A percentile compares a stretch with the other conserved stretches of the same genome.
phyloP scores from a whole-genome alignment of 768 basidiomycete species.

The Mycena pura region DNA sequence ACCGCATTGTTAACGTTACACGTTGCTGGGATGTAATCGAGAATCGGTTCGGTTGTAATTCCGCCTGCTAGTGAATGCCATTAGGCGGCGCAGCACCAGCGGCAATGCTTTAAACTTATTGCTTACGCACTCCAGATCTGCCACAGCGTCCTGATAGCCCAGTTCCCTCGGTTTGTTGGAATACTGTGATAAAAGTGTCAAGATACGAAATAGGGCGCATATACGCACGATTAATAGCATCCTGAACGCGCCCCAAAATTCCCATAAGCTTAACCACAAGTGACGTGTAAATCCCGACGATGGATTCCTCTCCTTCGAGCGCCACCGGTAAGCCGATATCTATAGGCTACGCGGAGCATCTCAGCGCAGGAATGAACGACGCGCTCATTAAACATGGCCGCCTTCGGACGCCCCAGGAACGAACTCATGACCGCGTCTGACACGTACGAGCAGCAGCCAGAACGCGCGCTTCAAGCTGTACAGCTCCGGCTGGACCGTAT shows the following conservation, averaged over 20 bases:
- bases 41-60: too few species aligned
- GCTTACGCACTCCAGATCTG: slow-evolving; percentile 64
- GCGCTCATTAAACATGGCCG: slow-evolving; percentile 58
- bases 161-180: slow-evolving; percentile 43
- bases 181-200: slow-evolving; percentile 35
- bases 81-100: too few species aligned
- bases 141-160: slow-evolving; percentile 54
- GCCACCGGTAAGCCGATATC: slow-evolving; percentile 57
- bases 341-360: slow-evolving; percentile 39
- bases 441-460: slow-evolving; percentile 33
- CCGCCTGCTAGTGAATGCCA: too few species aligned
- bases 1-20: too few species aligned
- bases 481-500: slow-evolving; percentile 51
- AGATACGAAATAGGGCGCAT: background rate
- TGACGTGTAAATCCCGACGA: slow-evolving; percentile 47
- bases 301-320: slow-evolving; percentile 63
- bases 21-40: too few species aligned
- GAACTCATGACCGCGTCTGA: slow-evolving; percentile 33
- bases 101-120: too few species aligned
- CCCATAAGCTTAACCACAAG: slow-evolving; percentile 52
- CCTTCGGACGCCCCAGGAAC: slow-evolving; percentile 54
- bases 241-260: slow-evolving; percentile 48
- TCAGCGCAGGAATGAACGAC: slow-evolving; percentile 31
- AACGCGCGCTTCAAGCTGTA: slow-evolving; percentile 58
- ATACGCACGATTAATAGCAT: slow-evolving; percentile 51